Conservation (phyloP, 306 rosid genomes). For the Vicia faba region DNA sequence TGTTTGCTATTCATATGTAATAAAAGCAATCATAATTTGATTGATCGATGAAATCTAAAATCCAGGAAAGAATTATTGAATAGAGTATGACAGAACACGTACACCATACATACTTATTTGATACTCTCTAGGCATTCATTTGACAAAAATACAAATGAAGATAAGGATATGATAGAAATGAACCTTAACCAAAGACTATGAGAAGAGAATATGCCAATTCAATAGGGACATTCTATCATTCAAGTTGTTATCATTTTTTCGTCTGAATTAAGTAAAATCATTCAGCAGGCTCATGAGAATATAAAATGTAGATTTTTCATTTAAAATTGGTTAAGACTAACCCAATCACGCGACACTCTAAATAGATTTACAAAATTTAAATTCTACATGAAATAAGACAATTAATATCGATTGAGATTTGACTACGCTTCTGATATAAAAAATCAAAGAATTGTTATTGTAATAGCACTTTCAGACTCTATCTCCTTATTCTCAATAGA, state of each 20-base stretch:
- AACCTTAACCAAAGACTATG: constrained; percentile 49
- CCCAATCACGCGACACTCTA: no score
- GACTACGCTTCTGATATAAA: no score
- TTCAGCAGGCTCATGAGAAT: neutral
- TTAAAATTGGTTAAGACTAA: no score
- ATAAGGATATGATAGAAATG: constrained; percentile 43
- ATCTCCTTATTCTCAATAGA: no score
- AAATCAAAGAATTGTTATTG: no score
- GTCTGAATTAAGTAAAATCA: constrained; percentile 18
- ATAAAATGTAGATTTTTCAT: no score
- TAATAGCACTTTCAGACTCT: no score
- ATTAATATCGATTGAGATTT: no score
- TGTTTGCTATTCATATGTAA: neutral
- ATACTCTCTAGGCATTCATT: neutral
- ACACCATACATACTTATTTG: neutral
- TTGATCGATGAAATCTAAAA: neutral
- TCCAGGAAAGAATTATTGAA: neutral
- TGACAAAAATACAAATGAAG: constrained; percentile 28
- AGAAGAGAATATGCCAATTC: constrained; percentile 24
- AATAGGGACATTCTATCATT: constrained; percentile 16
- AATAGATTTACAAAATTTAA: no score
- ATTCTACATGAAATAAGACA: no score
- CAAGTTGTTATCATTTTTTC: constrained; percentile 6
- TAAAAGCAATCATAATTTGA: constrained; percentile 29
- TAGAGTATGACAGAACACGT: neutral